A percentile compares a stretch with the other conserved stretches of the same genome.
These are phyloP conservation scores for Thymus mandschuricus DNA, from an alignment of 257 asterid species.

Conservation along the genomic window DNA sequence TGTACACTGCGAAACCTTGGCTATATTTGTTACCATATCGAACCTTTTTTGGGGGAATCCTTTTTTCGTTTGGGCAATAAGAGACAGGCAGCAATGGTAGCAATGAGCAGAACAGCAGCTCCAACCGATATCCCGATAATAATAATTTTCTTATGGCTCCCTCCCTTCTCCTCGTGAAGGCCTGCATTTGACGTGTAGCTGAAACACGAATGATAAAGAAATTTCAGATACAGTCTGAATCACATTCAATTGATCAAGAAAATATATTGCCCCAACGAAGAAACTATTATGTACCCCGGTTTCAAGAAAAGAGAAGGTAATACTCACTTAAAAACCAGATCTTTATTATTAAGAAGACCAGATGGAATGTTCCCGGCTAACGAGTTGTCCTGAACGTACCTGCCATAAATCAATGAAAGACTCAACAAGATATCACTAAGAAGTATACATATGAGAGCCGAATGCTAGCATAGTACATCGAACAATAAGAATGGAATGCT, in stretches of 20 bases:
- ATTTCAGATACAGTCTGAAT: neutral
- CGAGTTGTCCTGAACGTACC: slow-evolving; percentile 83
- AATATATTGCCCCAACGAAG: neutral
- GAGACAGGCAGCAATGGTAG: slow-evolving; percentile 63
- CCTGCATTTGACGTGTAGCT: slow-evolving; percentile 76
- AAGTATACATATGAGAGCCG: neutral
- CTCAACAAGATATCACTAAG: slow-evolving; percentile 13
- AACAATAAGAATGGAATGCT: slow-evolving; percentile 13
- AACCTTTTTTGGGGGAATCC: slow-evolving; percentile 54
- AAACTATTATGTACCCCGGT: slow-evolving; percentile 9
- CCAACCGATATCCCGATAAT: slow-evolving; percentile 82
- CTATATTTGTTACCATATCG: slow-evolving; percentile 31
- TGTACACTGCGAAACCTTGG: slow-evolving; percentile 12
- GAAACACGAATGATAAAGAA: slow-evolving; percentile 32
- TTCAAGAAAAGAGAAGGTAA: neutral
- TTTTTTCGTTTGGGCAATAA: slow-evolving; percentile 62
- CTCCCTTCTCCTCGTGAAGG: slow-evolving; percentile 55
- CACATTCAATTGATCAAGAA: slow-evolving; percentile 7
- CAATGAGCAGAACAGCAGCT: slow-evolving; percentile 72
- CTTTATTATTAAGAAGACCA: slow-evolving; percentile 65
- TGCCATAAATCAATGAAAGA: slow-evolving; percentile 40
- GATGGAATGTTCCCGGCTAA: slow-evolving; percentile 77
- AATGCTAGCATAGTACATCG: neutral
- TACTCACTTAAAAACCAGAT: slow-evolving; percentile 75
- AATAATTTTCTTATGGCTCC: slow-evolving; percentile 60